Evolutionary conservation across 2,329 filamentous ascomycete species (phyloP), one percentile per base, ranked within the genome.

Genomic region (Colletotrichum aenigma): DNA sequence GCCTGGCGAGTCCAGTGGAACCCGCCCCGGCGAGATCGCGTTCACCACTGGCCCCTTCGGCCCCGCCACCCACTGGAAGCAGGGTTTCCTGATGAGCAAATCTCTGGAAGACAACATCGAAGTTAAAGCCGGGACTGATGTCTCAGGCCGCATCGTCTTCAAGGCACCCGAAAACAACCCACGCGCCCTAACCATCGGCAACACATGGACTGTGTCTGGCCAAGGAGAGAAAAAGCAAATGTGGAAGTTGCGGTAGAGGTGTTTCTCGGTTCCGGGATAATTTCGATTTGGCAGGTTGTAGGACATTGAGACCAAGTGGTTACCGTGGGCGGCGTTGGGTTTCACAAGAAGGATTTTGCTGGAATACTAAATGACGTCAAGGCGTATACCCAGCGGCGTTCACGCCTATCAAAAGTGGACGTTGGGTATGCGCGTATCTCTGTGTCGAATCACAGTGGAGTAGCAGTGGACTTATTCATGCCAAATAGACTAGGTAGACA

Each of bases 21-120:
- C 88, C 81, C 80, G 84, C 28, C 86, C 88, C 36, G 91, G 93
- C 78, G 91, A 93, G 66, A 89, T 95, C n/a, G 94, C 94, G 0
- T 98, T 98, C 83, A 97, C 96, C 9, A 98, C 96, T 2, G 95
- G 96, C 0, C 96, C 96, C 1, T 88, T 89, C 78, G 92, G 91
- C 21, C 92, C 91, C 70, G 90, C 93, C 77, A 98, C 96, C 9
- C 96, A 98, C 85, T 98, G 96, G 96, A 94, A 94, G 84, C 96
- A 98, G 82, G 94, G 93, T 2, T 87, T 98, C 28, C 87, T 96
- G 76, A 86, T 97, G 68, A 90, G 94, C 76, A 92, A 95, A 71
- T 88, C 89, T 7, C 88, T 90, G 55, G 86, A 91, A 70, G 82
- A 86, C 15, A 80, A 86, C 32, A 81, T 83, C 52, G 82, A 86